Conservation (phyloP, 129 eudicot genomes). For the Artemisia annua region DNA sequence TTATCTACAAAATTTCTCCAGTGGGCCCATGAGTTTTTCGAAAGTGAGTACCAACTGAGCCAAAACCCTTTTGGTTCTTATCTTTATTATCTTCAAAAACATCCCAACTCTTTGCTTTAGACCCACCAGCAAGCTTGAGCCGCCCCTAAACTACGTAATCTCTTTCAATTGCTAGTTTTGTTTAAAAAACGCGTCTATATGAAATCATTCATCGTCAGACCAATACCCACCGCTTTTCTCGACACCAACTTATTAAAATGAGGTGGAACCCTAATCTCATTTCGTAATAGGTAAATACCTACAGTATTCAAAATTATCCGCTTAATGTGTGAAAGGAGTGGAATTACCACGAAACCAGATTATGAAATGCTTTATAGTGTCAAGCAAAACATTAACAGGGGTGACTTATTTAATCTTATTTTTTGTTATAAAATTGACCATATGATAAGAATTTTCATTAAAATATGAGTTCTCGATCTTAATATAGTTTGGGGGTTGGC, state of each 20-base stretch:
- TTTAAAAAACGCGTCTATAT: too few relatives aligned
- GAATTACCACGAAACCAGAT: conserved; percentile 25
- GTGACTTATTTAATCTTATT: neutral
- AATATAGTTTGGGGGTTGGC: conserved; percentile 12
- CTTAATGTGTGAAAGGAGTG: conserved; percentile 20
- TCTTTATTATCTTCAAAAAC: too few relatives aligned
- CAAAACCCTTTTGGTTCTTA: too few relatives aligned
- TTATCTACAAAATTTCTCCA: too few relatives aligned
- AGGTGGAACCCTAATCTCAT: conserved; percentile 13
- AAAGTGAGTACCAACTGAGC: too few relatives aligned
- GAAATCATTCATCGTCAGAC: too few relatives aligned
- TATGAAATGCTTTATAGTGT: conserved; percentile 21
- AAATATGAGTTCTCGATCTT: conserved; percentile 16
- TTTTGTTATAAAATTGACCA: conserved; percentile 13
- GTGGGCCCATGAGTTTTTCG: too few relatives aligned
- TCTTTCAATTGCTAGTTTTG: too few relatives aligned
- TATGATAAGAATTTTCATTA: neutral
- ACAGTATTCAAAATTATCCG: conserved; percentile 9
- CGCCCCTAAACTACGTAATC: too few relatives aligned
- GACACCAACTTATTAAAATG: neutral
- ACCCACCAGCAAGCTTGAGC: too few relatives aligned
- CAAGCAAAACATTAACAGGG: conserved; percentile 17
- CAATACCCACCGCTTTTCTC: too few relatives aligned
- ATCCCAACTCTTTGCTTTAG: too few relatives aligned
- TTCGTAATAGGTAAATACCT: conserved; percentile 3